Conservation (phyloP, 2,329 filamentous ascomycete species). For the Coniella vitis region DNA sequence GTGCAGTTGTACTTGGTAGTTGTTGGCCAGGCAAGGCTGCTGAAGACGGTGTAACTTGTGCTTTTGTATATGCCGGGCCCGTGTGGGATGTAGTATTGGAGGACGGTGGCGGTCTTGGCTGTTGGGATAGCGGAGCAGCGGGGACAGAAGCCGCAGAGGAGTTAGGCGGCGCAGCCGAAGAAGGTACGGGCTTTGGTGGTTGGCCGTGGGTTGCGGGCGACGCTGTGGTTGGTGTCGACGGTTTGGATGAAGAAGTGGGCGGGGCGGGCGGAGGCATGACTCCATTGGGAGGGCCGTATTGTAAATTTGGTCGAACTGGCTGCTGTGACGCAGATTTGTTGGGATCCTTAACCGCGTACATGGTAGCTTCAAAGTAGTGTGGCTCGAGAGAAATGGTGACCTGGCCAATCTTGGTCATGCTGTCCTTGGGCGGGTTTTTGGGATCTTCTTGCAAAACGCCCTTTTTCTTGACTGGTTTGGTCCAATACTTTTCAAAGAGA, state of each 20-base stretch:
- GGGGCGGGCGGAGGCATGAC: conserved; percentile 51
- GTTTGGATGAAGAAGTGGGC: conserved; percentile 24
- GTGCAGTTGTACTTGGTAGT: conserved; percentile 13
- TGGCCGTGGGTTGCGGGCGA: conserved; percentile 17
- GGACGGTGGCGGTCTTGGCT: conserved; percentile 1
- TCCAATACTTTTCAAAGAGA: conserved; percentile 72
- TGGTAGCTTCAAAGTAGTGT: conserved; percentile 69
- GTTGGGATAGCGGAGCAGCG: neutral
- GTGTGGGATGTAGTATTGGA: conserved; percentile 9
- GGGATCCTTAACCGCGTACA: conserved; percentile 64
- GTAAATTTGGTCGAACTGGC: conserved; percentile 49
- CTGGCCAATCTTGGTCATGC: conserved; percentile 65
- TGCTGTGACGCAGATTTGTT: conserved; percentile 39
- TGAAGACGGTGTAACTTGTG: conserved; percentile 7
- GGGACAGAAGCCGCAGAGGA: conserved; percentile 11
- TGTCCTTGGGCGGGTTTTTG: conserved; percentile 63
- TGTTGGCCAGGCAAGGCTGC: neutral
- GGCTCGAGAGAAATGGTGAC: conserved; percentile 73
- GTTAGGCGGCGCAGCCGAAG: conserved; percentile 17
- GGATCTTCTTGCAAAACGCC: conserved; percentile 56
- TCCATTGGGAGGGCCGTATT: conserved; percentile 60
- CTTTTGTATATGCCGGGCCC: conserved; percentile 12
- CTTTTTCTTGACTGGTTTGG: conserved; percentile 64
- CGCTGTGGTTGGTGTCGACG: conserved; percentile 23
- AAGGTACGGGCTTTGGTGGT: conserved; percentile 16